Conservation (phyloP, 2,329 filamentous ascomycete genomes). For the Aureobasidium sp. region DNA sequence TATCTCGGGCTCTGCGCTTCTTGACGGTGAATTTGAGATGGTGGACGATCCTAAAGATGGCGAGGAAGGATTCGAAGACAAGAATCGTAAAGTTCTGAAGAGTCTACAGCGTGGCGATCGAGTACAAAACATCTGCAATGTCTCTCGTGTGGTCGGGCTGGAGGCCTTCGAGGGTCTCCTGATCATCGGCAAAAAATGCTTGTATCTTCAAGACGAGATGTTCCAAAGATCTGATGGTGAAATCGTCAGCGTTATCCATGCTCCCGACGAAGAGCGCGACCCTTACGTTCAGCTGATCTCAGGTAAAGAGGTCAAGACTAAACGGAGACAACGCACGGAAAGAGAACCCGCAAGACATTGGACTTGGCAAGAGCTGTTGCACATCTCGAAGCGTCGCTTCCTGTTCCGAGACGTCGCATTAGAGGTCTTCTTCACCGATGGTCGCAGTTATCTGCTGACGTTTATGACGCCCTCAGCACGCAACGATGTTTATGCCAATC, state of each 20-base stretch:
- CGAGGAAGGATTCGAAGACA: slow-evolving; percentile 85
- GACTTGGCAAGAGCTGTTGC: slow-evolving; percentile 91
- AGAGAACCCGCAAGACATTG: slow-evolving; percentile 76
- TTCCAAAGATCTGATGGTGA: slow-evolving; percentile 93
- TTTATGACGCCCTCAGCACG: slow-evolving; percentile 63
- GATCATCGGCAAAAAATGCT: slow-evolving; percentile 80
- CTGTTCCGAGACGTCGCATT: slow-evolving; percentile 90
- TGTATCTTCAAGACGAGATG: slow-evolving; percentile 94
- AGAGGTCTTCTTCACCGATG: slow-evolving; percentile 97
- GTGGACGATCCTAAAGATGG: slow-evolving; percentile 86
- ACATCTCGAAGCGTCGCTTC: slow-evolving; percentile 90
- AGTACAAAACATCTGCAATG: slow-evolving; percentile 89
- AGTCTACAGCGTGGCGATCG: slow-evolving; percentile 83
- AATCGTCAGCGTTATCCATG: slow-evolving; percentile 94
- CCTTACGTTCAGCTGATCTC: slow-evolving; percentile 92
- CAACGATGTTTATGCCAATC: slow-evolving; percentile 70
- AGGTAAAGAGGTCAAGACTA: slow-evolving; percentile 57
- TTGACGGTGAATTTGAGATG: slow-evolving; percentile 91
- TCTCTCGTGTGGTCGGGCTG: slow-evolving; percentile 86
- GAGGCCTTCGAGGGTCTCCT: slow-evolving; percentile 90
- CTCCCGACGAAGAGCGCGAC: slow-evolving; percentile 82
- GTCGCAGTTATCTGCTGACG: slow-evolving; percentile 86
- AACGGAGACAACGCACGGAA: slow-evolving; percentile 35
- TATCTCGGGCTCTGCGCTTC: slow-evolving; percentile 31
- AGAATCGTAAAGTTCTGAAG: slow-evolving; percentile 95